Evolutionary conservation across 2,329 filamentous ascomycete genomes (phyloP), one percentile per base, ranked within the genome.

Genomic region (Trichophyton simii): DNA sequence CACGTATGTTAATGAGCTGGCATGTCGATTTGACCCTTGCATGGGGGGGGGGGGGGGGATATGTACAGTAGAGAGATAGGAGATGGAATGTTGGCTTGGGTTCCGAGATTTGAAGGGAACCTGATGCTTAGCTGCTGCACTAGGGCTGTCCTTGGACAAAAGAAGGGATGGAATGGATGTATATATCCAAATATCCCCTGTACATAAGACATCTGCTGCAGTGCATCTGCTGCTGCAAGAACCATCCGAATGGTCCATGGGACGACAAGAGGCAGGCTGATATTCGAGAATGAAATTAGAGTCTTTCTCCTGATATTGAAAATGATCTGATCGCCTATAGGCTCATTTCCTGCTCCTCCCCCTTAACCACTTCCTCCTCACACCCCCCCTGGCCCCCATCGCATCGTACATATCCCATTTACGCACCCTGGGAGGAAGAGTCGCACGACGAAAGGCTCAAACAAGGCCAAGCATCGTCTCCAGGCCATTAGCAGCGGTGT

Each of bases 71-170:
- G 28, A 31, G 28, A 31, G 28, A 31, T 31, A 31, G 25, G 25
- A 5, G 28, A 31, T 6, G 6, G 28, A 31, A 31, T 31, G 5
- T 13, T 52, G 41, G 15, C n/a, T 5, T 48, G 20, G 22, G 50
- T 54, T 54, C 50, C 50, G 50, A 54, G 50, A 54, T 28, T 31
- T 54, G 25, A 54, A 54, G 50, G 34, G 22, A 54, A 54, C 50
- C 13, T 54, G 50, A 31, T 54, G 50, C 50, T 34, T 54, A 22
- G 22, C 20, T 34, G 22, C 48, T 28, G 48, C 48, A n/a, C 44
- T 11, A 36, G 34, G 34, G 34, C 34, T 36, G 34, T 36, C 34
- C 34, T 11, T 36, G 34, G 34, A 36, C 34, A 36, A 36, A 36
- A 36, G 34, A 11, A 36, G 34, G 34, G 34, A 36, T 11, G 34